These are phyloP conservation scores for Scenedesmus sp. DNA, from an alignment of 163 green algal genomes.

Conservation along the genomic window DNA sequence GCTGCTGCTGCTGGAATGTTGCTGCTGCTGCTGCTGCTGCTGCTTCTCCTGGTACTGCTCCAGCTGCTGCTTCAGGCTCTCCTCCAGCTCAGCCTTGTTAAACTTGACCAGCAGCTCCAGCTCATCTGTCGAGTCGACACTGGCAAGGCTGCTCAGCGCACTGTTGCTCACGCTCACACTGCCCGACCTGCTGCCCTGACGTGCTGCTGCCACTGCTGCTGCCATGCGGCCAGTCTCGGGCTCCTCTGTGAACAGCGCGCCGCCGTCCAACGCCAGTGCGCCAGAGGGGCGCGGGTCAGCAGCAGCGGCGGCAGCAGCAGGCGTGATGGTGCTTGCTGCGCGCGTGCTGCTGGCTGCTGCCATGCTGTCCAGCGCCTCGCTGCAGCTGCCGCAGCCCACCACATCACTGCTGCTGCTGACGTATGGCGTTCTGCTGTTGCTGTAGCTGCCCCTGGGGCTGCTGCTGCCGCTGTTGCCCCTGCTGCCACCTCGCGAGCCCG, in stretches of 20 bases:
- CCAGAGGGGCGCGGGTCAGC: neutral
- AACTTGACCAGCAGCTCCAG: constrained; percentile 39
- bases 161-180: constrained; percentile 35
- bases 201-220: constrained; percentile 48
- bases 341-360: neutral
- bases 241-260: constrained; percentile 40
- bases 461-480: neutral
- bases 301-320: neutral
- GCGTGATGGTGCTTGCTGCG: neutral
- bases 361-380: constrained; percentile 21
- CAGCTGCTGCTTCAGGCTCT: neutral
- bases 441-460: neutral
- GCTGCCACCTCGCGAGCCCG: neutral
- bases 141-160: neutral
- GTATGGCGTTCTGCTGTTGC: neutral
- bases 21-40: neutral
- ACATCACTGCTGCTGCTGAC: constrained; percentile 16
- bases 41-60: constrained; percentile 7
- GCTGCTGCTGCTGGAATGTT: too few species aligned
- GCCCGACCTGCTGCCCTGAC: neutral
- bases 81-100: neutral
- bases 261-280: constrained; percentile 28
- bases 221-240: neutral
- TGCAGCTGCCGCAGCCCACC: constrained; percentile 37
- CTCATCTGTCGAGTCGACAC: neutral